A percentile compares a stretch with the other conserved stretches of the same genome.
These are phyloP conservation scores for Brettanomyces naardenensis DNA, from an alignment of 805 yeast genomes.

Conservation along the genomic window DNA sequence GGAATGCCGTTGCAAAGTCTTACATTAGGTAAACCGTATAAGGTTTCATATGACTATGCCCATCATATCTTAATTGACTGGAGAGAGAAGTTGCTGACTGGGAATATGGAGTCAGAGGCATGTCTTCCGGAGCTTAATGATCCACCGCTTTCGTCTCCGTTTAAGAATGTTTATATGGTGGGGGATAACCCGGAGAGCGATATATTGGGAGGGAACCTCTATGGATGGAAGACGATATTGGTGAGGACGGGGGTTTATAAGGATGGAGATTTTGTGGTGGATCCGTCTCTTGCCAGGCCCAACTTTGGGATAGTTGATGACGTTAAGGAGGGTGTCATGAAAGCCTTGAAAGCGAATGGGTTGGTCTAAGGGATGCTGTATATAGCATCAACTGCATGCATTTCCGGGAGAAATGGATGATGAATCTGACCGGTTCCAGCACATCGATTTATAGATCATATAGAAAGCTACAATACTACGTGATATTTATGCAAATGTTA, in stretches of 20 bases:
- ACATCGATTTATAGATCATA: too few relatives aligned
- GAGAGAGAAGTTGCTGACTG: constrained; percentile 29
- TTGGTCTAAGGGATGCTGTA: too few relatives aligned
- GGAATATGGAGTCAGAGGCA: constrained; percentile 9
- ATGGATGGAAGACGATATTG: constrained; percentile 84
- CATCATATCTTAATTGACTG: constrained; percentile 58
- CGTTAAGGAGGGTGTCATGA: constrained; percentile 37
- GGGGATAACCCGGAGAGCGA: constrained; percentile 97
- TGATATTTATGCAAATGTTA: too few relatives aligned
- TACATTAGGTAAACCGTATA: constrained; percentile 76
- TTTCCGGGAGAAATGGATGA: too few relatives aligned
- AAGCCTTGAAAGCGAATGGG: constrained; percentile 15
- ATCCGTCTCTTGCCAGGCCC: constrained; percentile 31
- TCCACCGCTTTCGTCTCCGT: constrained; percentile 33
- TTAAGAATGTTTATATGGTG: constrained; percentile 77
- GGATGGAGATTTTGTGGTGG: constrained; percentile 40
- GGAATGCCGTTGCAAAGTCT: constrained; percentile 41
- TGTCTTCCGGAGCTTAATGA: constrained; percentile 38
- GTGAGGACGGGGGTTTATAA: constrained; percentile 84
- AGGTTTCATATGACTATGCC: constrained; percentile 76
- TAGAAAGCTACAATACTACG: too few relatives aligned
- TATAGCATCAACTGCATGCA: too few relatives aligned
- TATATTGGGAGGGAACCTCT: constrained; percentile 77
- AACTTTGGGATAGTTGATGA: constrained; percentile 41
- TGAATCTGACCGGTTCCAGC: too few relatives aligned